Evolutionary conservation across 345 rosid genomes (phyloP), one percentile per base, ranked within the genome.

Genomic region (Eucalyptus curtisii): DNA sequence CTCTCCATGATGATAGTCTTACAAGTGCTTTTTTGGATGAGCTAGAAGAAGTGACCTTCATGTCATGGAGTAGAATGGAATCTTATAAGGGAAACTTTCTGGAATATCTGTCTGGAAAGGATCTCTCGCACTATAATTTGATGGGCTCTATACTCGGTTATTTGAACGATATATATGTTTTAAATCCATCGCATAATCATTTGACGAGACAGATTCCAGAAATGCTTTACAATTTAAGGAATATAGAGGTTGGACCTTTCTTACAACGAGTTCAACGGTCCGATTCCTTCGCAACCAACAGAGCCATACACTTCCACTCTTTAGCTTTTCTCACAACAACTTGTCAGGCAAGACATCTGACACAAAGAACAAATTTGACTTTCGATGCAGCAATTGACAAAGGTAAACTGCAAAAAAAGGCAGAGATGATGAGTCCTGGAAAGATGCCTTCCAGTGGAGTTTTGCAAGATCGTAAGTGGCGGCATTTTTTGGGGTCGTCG

Each of bases 241-340:
- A 24, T 30, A 17, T 93, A 8, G 93, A 91, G 91, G 12, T 82
- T 93, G 64, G 93, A 91, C 68, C 90, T 89, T 81, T 94, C 92
- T 2, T 85, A 52, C 87, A 90, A 92, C 87, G 33, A 86, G 44
- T 91, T 93, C 57, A 42, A 1, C 0, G 89, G 91, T 9, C 1
- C 3, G 22, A 89, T 94, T 31, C 93, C 94, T 61, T 49, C 87
- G 2, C 24, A 81, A 7, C 68, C 91, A 33, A 47, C 59, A 4
- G 49, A 89, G 53, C 44, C 89, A 33, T 10, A 71, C 40, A 30
- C n/a, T 91, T 49, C 88, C 25, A 15, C n/a, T 91, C 12, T 57
- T 57, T 10, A 57, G 64, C n/a, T 57, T 57, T 57, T 25, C 57
- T 53, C 25, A 20, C 25, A 8, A 52, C 24, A 52, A 53, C 25